phyloP scores from a whole-genome alignment of 768 basidiomycete genomes.

The Tylopilus sp. region DNA sequence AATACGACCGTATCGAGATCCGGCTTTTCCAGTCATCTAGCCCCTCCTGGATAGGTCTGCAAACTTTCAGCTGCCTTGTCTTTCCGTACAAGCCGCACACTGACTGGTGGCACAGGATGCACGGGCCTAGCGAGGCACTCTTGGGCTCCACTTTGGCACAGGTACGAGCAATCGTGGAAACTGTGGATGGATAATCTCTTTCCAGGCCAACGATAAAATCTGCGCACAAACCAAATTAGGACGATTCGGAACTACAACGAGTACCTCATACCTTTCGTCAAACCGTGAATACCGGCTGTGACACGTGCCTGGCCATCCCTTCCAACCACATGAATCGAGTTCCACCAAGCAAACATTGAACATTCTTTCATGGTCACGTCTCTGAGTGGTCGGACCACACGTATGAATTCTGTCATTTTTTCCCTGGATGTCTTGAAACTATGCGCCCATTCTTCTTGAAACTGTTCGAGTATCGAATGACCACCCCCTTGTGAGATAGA shows the following conservation, averaged over 20 bases:
- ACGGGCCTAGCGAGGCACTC: constrained; percentile 43
- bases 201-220: constrained; percentile 82
- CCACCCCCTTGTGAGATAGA: constrained; percentile 76
- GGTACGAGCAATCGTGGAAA: constrained; percentile 78
- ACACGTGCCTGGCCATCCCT: constrained; percentile 43
- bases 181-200: constrained; percentile 81
- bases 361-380: constrained; percentile 81
- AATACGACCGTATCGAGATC: constrained; percentile 64
- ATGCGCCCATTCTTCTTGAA: constrained; percentile 79
- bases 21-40: constrained; percentile 71
- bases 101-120: constrained; percentile 67
- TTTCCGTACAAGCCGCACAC: background rate
- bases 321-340: constrained; percentile 48
- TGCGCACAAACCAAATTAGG: constrained; percentile 23
- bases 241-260: background rate
- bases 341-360: constrained; percentile 76
- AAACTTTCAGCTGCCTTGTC: background rate
- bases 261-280: constrained; percentile 61
- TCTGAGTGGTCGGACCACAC: constrained; percentile 62
- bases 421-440: too few species aligned
- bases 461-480: constrained; percentile 63
- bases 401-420: constrained; percentile 34
- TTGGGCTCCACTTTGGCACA: constrained; percentile 77
- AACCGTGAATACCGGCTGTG: constrained; percentile 55
- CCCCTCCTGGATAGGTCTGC: constrained; percentile 60